Percentiles rank a stretch among this genome's conserved stretches.
phyloP scores from a whole-genome alignment of 805 yeast genomes.

The Sugiyamaella floridensis region DNA sequence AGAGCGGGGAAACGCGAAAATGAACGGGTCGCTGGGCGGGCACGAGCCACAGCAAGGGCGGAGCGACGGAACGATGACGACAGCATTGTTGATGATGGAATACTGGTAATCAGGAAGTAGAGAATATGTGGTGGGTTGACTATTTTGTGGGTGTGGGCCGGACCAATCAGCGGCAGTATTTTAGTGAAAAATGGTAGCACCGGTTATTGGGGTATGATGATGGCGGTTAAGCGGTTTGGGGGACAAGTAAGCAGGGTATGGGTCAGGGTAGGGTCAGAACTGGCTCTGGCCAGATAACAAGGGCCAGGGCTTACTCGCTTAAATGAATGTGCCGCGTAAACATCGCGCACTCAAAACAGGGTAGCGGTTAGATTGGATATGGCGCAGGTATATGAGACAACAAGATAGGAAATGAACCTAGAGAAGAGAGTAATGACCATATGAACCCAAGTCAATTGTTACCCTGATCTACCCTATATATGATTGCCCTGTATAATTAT shows the following conservation, averaged over 20 bases:
- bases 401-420: too few relatives aligned
- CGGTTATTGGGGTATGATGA: neutral
- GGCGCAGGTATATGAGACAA: too few relatives aligned
- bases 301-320: too few relatives aligned
- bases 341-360: too few relatives aligned
- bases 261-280: too few relatives aligned
- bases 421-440: too few relatives aligned
- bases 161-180: neutral
- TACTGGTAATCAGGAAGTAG: neutral
- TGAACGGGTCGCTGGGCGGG: slow-evolving; percentile 1
- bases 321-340: too few relatives aligned
- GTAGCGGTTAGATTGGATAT: too few relatives aligned
- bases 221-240: neutral
- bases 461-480: too few relatives aligned
- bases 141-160: neutral
- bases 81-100: neutral
- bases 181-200: neutral
- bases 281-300: too few relatives aligned
- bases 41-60: slow-evolving; percentile 3
- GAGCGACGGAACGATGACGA: slow-evolving; percentile 2
- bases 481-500: too few relatives aligned
- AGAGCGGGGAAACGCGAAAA: slow-evolving; percentile 1
- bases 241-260: neutral
- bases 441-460: too few relatives aligned
- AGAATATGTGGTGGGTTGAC: neutral